These are phyloP conservation scores for Fragaria iinumae DNA, from an alignment of 306 rosid genomes.

Conservation along the genomic window DNA sequence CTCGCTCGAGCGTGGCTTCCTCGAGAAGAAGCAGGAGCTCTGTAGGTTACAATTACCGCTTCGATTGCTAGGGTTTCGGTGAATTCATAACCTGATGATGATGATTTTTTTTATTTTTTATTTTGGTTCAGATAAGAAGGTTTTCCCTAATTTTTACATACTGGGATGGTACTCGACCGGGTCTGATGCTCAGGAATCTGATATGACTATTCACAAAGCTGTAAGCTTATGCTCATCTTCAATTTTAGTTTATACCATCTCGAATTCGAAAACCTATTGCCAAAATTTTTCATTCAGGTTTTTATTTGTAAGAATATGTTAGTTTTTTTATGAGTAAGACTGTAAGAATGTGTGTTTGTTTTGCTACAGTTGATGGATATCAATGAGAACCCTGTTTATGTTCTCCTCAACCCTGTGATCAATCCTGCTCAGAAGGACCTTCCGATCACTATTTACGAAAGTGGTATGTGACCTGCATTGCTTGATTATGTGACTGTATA, in stretches of 20 bases:
- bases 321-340: neutral
- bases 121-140: slow-evolving; percentile 74
- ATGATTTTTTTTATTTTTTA: neutral
- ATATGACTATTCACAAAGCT: slow-evolving; percentile 91
- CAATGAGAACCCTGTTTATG: slow-evolving; percentile 93
- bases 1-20: slow-evolving; percentile 87
- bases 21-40: slow-evolving; percentile 98
- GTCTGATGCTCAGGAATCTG: slow-evolving; percentile 78
- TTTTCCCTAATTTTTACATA: slow-evolving; percentile 85
- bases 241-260: neutral
- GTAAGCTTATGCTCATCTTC: slow-evolving; percentile 26
- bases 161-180: slow-evolving; percentile 99
- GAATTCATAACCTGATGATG: neutral
- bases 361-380: slow-evolving; percentile 85
- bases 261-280: neutral
- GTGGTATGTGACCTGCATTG: slow-evolving; percentile 52
- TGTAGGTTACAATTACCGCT: slow-evolving; percentile 40
- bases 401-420: slow-evolving; percentile 81
- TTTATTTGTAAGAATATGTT: neutral
- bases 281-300: neutral
- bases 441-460: slow-evolving; percentile 82
- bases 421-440: slow-evolving; percentile 93
- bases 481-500: slow-evolving; percentile 6
- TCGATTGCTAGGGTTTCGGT: neutral
- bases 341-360: slow-evolving; percentile 18